phyloP scores from a whole-genome alignment of 2,329 filamentous ascomycete genomes.

The Trichoderma simmonsii region DNA sequence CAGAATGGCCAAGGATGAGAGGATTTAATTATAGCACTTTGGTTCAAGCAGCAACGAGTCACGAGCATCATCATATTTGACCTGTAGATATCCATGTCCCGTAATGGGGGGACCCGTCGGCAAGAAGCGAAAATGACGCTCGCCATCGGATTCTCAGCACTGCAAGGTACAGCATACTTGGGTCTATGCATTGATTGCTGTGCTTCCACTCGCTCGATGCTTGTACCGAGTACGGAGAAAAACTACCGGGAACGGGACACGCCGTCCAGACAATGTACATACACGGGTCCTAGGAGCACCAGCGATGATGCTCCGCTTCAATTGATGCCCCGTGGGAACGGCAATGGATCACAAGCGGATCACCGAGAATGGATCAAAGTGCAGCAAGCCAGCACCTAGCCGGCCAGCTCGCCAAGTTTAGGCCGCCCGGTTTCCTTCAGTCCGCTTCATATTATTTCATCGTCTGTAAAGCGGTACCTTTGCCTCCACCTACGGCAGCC shows the following conservation, averaged over 20 bases:
- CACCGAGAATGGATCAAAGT: neutral
- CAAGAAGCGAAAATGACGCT: slow-evolving; percentile 14
- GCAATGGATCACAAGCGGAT: neutral
- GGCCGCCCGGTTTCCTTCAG: neutral
- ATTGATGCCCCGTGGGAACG: neutral
- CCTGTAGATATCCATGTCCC: neutral
- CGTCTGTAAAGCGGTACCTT: neutral
- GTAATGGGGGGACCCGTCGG: neutral
- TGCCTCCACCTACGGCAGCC: neutral
- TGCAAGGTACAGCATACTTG: neutral
- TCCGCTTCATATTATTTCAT: neutral
- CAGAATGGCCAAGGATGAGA: neutral
- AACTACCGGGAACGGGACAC: neutral
- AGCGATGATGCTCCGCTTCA: neutral
- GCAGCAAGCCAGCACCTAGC: neutral
- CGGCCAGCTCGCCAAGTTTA: neutral
- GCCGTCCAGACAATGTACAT: neutral
- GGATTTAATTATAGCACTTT: slow-evolving; percentile 6
- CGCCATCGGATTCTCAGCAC: neutral
- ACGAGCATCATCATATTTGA: neutral
- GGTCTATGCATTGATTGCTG: neutral
- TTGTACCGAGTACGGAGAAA: neutral
- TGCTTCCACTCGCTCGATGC: neutral
- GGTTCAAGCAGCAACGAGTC: neutral
- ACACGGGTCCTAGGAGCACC: neutral